Evolutionary conservation across 1,284 basidiomycete genomes (phyloP).

Genomic region (Apiotrichum porosum): DNA sequence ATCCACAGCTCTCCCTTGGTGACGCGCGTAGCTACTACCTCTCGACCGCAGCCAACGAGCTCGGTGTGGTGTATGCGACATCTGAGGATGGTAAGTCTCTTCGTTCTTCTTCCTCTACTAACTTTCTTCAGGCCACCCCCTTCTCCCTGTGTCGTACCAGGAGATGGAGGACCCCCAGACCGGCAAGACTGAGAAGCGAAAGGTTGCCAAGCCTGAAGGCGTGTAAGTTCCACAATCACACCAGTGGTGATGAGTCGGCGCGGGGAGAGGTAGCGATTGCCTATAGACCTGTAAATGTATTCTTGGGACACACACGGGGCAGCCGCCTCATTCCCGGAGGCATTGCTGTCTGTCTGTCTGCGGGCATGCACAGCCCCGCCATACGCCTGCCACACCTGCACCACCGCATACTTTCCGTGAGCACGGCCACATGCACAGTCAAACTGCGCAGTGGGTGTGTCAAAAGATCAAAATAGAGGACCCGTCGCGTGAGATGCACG

Average conservation of each 20-base stretch:
- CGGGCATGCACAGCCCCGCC: too few relatives aligned
- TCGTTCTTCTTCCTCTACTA: not conserved
- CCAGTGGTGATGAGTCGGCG: too few relatives aligned
- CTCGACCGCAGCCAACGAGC: constrained; percentile 86
- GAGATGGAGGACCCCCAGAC: constrained; percentile 50
- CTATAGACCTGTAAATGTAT: not conserved
- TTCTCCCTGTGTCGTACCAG: constrained; percentile 47
- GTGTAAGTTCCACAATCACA: too few relatives aligned
- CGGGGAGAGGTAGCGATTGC: too few relatives aligned
- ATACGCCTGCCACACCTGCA: too few relatives aligned
- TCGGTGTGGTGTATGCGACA: constrained; percentile 57
- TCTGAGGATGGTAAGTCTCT: constrained; percentile 43
- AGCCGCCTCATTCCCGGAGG: too few relatives aligned
- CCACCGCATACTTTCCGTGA: too few relatives aligned
- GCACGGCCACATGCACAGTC: too few relatives aligned
- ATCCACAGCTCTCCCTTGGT: constrained; percentile 75
- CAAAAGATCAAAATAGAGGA: too few relatives aligned
- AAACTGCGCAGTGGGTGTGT: too few relatives aligned
- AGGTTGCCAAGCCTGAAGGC: constrained; percentile 50
- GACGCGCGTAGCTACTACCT: constrained; percentile 91
- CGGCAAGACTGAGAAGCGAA: constrained; percentile 43
- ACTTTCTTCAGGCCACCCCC: constrained; percentile 36
- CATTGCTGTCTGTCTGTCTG: too few relatives aligned
- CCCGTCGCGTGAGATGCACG: too few relatives aligned
- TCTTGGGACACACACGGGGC: not conserved